These are phyloP conservation scores for Alternaria metachromatica DNA, from an alignment of 2,329 filamentous ascomycete species.

Conservation along the genomic window DNA sequence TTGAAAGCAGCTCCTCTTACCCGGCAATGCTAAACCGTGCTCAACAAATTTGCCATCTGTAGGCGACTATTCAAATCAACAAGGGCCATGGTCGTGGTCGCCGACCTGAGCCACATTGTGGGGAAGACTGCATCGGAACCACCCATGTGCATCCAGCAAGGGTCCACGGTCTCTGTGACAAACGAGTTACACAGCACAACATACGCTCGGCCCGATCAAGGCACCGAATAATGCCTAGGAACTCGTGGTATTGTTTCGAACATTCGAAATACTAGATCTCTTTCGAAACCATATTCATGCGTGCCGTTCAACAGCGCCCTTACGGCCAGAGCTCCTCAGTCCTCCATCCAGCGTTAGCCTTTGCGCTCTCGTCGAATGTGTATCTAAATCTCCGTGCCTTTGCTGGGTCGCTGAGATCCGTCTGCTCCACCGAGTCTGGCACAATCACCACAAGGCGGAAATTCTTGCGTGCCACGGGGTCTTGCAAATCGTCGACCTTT, in stretches of 20 bases:
- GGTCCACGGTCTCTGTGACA: not conserved
- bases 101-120: conserved; percentile 39
- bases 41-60: not conserved
- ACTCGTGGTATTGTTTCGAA: not conserved
- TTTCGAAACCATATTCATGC: not conserved
- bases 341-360: conserved; percentile 63
- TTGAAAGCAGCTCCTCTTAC: too few species aligned
- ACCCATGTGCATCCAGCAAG: conserved; percentile 1
- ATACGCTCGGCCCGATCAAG: not conserved
- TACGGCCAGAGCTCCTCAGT: conserved; percentile 52
- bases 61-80: not conserved
- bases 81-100: conserved; percentile 19
- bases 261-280: not conserved
- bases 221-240: not conserved
- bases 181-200: conserved; percentile 1
- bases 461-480: conserved; percentile 73
- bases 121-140: conserved; percentile 19
- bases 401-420: conserved; percentile 73
- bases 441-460: conserved; percentile 89
- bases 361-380: conserved; percentile 59
- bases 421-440: conserved; percentile 76
- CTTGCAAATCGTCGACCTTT: conserved; percentile 73
- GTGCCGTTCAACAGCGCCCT: not conserved
- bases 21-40: not conserved
- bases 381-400: conserved; percentile 72